Conservation (phyloP, 23 red algal species). For the Gracilaria caudata region DNA sequence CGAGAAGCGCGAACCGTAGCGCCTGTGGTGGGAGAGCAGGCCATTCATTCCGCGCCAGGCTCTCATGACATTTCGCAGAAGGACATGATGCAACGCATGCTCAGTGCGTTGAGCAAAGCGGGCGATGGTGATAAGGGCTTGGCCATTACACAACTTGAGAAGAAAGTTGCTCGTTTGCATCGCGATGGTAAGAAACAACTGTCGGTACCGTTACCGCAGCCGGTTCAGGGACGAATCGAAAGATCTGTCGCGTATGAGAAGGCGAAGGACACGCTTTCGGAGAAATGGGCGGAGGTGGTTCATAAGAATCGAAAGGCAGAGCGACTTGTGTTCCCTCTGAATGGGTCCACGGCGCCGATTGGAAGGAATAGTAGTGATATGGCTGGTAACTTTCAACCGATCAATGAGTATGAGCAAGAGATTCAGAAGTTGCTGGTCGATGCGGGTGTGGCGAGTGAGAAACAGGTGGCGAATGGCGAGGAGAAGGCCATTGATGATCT, state of each 20-base stretch:
- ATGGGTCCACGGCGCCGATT: not conserved
- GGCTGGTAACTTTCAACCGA: conserved; percentile 35
- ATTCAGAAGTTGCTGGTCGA: conserved; percentile 32
- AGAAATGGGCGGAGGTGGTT: conserved; percentile 42
- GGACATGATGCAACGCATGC: conserved; percentile 51
- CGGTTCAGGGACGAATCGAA: conserved; percentile 31
- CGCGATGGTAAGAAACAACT: conserved; percentile 29
- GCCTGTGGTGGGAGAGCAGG: conserved; percentile 15
- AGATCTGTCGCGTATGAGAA: conserved; percentile 34
- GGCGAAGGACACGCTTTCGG: conserved; percentile 30
- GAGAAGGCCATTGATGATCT: conserved; percentile 40
- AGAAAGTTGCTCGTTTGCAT: conserved; percentile 45
- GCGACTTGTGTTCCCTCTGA: conserved; percentile 42
- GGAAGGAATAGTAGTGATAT: conserved; percentile 43
- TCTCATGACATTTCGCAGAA: conserved; percentile 12
- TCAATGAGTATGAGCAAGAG: conserved; percentile 58
- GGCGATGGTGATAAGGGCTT: conserved; percentile 16
- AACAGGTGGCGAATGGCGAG: conserved; percentile 23
- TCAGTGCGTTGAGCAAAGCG: conserved; percentile 32
- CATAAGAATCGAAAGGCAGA: conserved; percentile 30
- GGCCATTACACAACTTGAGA: conserved; percentile 35
- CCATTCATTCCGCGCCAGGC: not conserved
- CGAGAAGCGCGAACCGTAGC: conserved; percentile 27
- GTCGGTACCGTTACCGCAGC: conserved; percentile 23
- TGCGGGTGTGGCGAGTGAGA: conserved; percentile 48